Base-by-base conservation (phyloP, 805 yeast species). In the Lipomyces orientalis region DNA sequence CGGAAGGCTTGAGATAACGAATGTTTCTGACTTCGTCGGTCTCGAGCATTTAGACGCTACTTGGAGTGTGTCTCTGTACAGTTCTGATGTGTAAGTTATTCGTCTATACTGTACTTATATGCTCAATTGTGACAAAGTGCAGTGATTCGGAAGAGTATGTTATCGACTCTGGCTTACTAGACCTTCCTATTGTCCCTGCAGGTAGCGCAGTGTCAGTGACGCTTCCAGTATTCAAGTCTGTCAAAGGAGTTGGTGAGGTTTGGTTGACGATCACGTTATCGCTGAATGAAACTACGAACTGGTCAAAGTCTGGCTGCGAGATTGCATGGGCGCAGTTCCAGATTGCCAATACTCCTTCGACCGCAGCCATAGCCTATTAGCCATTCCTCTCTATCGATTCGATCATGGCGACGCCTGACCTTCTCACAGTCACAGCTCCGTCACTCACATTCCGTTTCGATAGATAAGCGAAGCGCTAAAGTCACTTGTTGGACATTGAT, bases 281-380 rank as follows among this genome's bases (percentile, higher is more conserved):
- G 46, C 56, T 61, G 25, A 64, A 60, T 33, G 62, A 59, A 2
- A 61, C 51, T 12, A 60, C 68, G 33, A 16, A 34, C 7, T 74
- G 76, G 75, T 73, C 74, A 2, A 39, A 54, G 9, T 46, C 62
- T 1, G 78, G 76, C 0, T 74, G 74, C 63, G 66, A 73, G 43
- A 64, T 78, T 43, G 72, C 79, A 4, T 76, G 77, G 77, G 72
- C 70, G 2, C 80, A 78, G 62, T 19, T 57, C 4, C 46, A 34
- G 22, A 8, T 57, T n/a, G 25, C 59, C n/a, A 54, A 22, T n/a
- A 29, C 39, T 58, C 62, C 55, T 16, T 59, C 55, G 16, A 25
- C 35, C 55, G 55, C 46, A 8, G 19, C 55, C n/a, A 12, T 33
- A 14, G 16, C n/a, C 10, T 39, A 59, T 60, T 16, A 52, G 59